A percentile compares a stretch with the other conserved stretches of the same genome.
phyloP scores from a whole-genome alignment of 768 basidiomycete genomes.

The Lactifluus echinatus region DNA sequence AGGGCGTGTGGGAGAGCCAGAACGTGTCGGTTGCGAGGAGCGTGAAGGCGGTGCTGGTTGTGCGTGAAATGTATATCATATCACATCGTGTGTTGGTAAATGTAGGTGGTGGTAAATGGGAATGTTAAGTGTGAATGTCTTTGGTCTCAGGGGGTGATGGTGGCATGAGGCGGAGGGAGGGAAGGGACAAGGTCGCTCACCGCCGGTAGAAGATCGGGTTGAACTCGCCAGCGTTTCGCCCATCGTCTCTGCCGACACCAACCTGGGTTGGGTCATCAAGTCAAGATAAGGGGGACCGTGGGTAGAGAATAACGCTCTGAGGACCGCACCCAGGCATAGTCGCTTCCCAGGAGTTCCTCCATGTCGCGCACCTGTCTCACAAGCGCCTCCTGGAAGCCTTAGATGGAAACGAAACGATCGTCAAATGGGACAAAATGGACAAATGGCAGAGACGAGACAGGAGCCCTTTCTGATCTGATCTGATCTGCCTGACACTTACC shows the following conservation, averaged over 20 bases:
- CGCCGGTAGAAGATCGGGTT: slow-evolving; percentile 53
- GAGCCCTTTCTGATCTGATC: too few species aligned
- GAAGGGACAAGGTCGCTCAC: slow-evolving; percentile 22
- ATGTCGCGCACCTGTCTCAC: slow-evolving; percentile 50
- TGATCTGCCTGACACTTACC: slow-evolving; percentile 24
- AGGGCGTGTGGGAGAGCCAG: slow-evolving; percentile 50
- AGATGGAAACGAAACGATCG: too few species aligned
- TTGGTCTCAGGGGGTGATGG: too few species aligned
- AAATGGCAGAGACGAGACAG: not conserved
- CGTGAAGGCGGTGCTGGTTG: slow-evolving; percentile 30
- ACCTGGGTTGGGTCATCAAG: slow-evolving; percentile 32
- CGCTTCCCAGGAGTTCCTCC: slow-evolving; percentile 41
- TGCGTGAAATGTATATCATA: not conserved
- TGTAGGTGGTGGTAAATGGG: too few species aligned
- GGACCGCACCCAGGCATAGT: slow-evolving; percentile 44
- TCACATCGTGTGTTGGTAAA: too few species aligned
- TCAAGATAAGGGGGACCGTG: too few species aligned
- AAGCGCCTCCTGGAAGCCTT: slow-evolving; percentile 48
- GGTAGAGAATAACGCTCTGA: not conserved
- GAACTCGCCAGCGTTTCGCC: slow-evolving; percentile 46
- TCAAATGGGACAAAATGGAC: too few species aligned
- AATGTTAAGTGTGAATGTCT: too few species aligned
- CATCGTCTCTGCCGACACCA: slow-evolving; percentile 58
- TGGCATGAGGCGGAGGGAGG: not conserved
- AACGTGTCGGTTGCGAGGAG: slow-evolving; percentile 40